Evolutionary conservation across 768 basidiomycete genomes (phyloP), one percentile per base, ranked within the genome.

Genomic region (Leccinum imitatum): DNA sequence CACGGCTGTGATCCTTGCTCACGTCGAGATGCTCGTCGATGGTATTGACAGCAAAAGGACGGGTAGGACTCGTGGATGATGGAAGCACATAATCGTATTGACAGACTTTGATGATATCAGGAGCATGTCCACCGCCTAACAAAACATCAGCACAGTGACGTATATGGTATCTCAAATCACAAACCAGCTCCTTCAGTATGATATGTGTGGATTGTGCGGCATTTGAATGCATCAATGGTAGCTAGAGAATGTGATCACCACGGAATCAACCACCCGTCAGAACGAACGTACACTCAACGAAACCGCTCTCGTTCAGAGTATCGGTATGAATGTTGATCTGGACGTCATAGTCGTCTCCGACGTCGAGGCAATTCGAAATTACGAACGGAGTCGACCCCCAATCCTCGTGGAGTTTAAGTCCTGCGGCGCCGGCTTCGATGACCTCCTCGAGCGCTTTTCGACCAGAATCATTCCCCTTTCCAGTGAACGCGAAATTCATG

Each of bases 31-130:
- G 97, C 71, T 98, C 97, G 63, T 97, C 95, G 7, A 98, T 79
- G 0, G 97, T 99, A 70, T 98, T 98, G 33, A 79, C 77, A 2
- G 93, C 83, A 70, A 87, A 98, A 0, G 97, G 97, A 44, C 97
- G 81, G 0, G 97, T 98, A 6, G 97, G 97, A 69, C 95, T 99
- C 5, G 97, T 99, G 9, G 97, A 98, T 8, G 92, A 94, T 0
- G 97, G 97, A 9, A 98, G 78, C 3, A 98, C 95, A 59, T 98
- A 96, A 2, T 86, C 77, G 7, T 85, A 83, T 30, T 91, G 93
- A 62, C 94, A 96, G 21, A 98, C 95, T n/a, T 92, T 89, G 70
- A 99, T 96, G 74, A 98, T 98, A 68, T 98, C 97, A 0, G 97
- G 97, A 2, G 96, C 96, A 70, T 98, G 96, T 13, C 97, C 95